Base-by-base conservation (phyloP, 768 basidiomycete genomes). In the Mycena rebaudengoi region DNA sequence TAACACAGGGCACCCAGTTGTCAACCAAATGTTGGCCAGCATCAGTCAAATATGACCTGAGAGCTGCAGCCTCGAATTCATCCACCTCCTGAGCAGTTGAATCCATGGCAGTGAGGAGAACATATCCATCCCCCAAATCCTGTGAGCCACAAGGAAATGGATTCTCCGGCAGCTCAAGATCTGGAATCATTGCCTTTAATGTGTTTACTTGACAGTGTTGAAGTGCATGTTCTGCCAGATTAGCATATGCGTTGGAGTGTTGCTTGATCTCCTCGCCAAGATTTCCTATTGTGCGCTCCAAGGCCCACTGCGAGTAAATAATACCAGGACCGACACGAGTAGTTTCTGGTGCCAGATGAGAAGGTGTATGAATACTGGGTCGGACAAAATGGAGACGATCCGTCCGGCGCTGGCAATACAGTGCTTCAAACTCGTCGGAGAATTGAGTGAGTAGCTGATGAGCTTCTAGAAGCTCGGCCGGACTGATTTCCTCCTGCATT, bases 241-340 rank as follows among this genome's bases (percentile, higher is more conserved):
- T 71, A 11, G 59, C 53, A 54, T 52, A 73, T 1, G 58, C 55
- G 21, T 71, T 48, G 16, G 58, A 63, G 32, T 55, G 66, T 18
- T 61, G 69, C 8, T 39, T 30, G n/a, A 68, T 33, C 53, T 70
- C 59, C 25, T 50, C 48, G 0, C 54, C 57, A 6, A 71, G 54
- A 41, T 68, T 64, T 1, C 69, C 64, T 18, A 70, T 66, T 1
- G 64, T 68, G 2, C 66, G 46, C n/a, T 71, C 69, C 44, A 71
- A 33, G 11, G 62, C 53, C 69, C 69, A 71, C 29, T 68, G 67
- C 5, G 69, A 46, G 28, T 33, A 54, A 2, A 53, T 33, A 14
- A 21, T 57, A 0, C 33, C 41, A 8, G 65, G 67, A 1, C 71
- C 71, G 33, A 62, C n/a, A 14, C 65, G 63, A n/a, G 41, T 11